Base-by-base conservation (phyloP, 2,329 filamentous ascomycete species). In the Fusarium sp. region DNA sequence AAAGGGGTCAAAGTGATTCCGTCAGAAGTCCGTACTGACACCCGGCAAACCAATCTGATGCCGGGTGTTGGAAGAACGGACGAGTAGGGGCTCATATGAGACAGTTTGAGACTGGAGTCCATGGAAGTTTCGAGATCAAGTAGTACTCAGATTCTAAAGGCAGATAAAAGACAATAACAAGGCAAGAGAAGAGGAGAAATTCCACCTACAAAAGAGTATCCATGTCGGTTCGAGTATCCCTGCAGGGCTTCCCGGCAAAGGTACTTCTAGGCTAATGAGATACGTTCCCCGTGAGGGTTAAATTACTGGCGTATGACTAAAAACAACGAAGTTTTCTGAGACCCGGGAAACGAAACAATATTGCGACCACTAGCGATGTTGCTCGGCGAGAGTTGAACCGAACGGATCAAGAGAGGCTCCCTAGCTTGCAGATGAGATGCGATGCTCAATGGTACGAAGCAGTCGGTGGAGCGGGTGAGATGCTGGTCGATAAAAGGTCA, bases 151-250 rank as follows among this genome's bases (percentile, higher is more conserved):
- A 14, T 24, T 35, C 35, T 20, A 12, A 27, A 20, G 31, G 16
- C n/a, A 7, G 22, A 24, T 22, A 24, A 14, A 56, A 22, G 27
- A 42, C 42, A 31, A 49, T 36, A 22, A 4, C 24, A 38, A 55
- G 14, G 55, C 40, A 35, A 16, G 33, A 22, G 11, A 66, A 60
- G 6, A 22, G 51, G 31, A 63, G 36, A n/a, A 36, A n/a, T 35
- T 22, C 51, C 36, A 88, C 89, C 83, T 85, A 91, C 88, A 91
- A 84, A 77, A 91, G 81, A 67, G 89, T 91, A 80, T 91, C 89
- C 89, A 91, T 91, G 64, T 62, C 79, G 75, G 62, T 36, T 53
- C 12, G 42, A 66, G 44, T 56, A 69, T 75, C 70, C 58, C 66
- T 70, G 63, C 53, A 51, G 49, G 35, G 38, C 31, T 36, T 42